These are phyloP conservation scores for Saccharomyces hybrid DNA, from an alignment of 1,139 yeast genomes.

Conservation along the genomic window DNA sequence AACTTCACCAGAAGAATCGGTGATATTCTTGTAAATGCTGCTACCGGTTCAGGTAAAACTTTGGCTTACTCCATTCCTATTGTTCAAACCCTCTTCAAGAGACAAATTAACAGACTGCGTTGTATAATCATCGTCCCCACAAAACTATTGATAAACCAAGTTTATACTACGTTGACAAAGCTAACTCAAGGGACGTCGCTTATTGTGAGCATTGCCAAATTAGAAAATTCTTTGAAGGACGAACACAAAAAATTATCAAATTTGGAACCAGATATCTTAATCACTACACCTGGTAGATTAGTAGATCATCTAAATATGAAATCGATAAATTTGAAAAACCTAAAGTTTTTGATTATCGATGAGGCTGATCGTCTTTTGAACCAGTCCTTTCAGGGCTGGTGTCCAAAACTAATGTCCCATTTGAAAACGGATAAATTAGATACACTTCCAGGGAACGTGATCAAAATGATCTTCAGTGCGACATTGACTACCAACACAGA, in stretches of 20 bases:
- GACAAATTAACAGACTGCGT: conserved; percentile 66
- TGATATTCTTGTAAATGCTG: conserved; percentile 81
- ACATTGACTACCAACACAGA: conserved; percentile 92
- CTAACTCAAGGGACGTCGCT: conserved; percentile 63
- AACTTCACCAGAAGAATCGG: conserved; percentile 42
- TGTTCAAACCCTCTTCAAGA: conserved; percentile 52
- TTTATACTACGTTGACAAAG: conserved; percentile 51
- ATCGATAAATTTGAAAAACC: conserved; percentile 37
- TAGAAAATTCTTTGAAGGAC: conserved; percentile 55
- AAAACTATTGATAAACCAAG: conserved; percentile 78
- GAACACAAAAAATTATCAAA: conserved; percentile 47
- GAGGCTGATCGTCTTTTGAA: conserved; percentile 91
- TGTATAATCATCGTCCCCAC: conserved; percentile 86
- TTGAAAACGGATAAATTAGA: conserved; percentile 29
- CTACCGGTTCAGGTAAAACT: conserved; percentile 96
- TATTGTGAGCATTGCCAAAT: conserved; percentile 48
- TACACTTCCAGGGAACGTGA: conserved; percentile 31
- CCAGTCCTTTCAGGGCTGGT: conserved; percentile 93
- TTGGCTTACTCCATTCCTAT: conserved; percentile 83
- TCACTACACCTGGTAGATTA: conserved; percentile 88
- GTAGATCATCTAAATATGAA: conserved; percentile 66
- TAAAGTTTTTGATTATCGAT: conserved; percentile 74
- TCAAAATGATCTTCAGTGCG: conserved; percentile 80
- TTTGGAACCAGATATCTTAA: conserved; percentile 66
- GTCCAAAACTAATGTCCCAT: conserved; percentile 50